Percentiles rank a stretch among this genome's conserved stretches.
These are phyloP conservation scores for Macrolepiota dolichaula DNA, from an alignment of 768 basidiomycete species.

Conservation along the genomic window DNA sequence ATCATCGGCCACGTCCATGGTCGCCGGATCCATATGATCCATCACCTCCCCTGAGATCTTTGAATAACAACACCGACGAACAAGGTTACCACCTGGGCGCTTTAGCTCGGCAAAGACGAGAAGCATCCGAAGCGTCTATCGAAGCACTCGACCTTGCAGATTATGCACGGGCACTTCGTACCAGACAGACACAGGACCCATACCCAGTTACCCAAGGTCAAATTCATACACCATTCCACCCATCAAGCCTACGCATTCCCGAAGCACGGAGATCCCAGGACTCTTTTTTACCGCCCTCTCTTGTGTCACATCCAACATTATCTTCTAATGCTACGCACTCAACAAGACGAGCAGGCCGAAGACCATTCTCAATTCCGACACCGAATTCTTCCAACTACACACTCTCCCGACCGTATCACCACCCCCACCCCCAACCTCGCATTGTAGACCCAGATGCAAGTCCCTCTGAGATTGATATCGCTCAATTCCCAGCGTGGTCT, in stretches of 20 bases:
- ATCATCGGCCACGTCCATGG: slow-evolving; percentile 43
- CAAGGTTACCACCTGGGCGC: slow-evolving; percentile 13
- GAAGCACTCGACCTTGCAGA: slow-evolving; percentile 74
- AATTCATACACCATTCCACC: slow-evolving; percentile 21
- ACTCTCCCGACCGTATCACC: slow-evolving; percentile 18
- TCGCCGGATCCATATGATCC: slow-evolving; percentile 57
- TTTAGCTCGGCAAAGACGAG: slow-evolving; percentile 28
- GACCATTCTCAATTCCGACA: slow-evolving; percentile 44
- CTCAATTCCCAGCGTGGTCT: slow-evolving; percentile 64
- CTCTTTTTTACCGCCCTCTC: slow-evolving; percentile 32
- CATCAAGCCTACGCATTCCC: slow-evolving; percentile 25
- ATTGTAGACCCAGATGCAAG: slow-evolving; percentile 17
- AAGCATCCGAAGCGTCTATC: slow-evolving; percentile 61
- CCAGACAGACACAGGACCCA: slow-evolving; percentile 30
- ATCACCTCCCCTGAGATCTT: slow-evolving; percentile 23
- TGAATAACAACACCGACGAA: slow-evolving; percentile 10
- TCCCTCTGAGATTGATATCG: slow-evolving; percentile 48
- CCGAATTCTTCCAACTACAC: slow-evolving; percentile 32
- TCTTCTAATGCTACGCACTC: slow-evolving; percentile 31
- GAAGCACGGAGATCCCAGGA: slow-evolving; percentile 17
- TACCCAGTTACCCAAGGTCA: slow-evolving; percentile 26
- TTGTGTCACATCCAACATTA: slow-evolving; percentile 40
- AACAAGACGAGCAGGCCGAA: slow-evolving; percentile 23
- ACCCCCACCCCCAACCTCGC: slow-evolving; percentile 10
- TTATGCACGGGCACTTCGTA: slow-evolving; percentile 52